Conservation (phyloP, 2,329 filamentous ascomycete species). For the Onygena corvina region DNA sequence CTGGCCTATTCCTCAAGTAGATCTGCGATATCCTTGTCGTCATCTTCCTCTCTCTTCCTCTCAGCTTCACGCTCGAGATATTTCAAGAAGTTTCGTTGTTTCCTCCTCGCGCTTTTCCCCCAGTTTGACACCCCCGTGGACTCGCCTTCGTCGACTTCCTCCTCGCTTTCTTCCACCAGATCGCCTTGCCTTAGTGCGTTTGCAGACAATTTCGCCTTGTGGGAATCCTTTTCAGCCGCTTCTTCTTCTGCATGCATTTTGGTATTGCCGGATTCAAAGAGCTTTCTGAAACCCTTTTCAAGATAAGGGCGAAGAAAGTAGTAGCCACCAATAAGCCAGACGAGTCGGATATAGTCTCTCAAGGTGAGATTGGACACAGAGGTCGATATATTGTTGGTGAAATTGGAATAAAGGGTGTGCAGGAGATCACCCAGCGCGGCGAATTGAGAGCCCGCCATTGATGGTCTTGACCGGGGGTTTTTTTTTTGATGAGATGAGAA, state of each 20-base stretch:
- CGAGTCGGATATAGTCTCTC: slow-evolving; percentile 50
- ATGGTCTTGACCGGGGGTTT: no score
- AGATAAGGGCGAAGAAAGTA: slow-evolving; percentile 61
- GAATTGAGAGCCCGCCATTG: neutral
- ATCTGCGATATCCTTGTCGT: slow-evolving; percentile 65
- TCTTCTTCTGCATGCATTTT: slow-evolving; percentile 47
- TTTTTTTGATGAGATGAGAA: no score
- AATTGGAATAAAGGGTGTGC: slow-evolving; percentile 20
- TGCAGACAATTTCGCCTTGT: slow-evolving; percentile 46
- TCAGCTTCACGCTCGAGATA: slow-evolving; percentile 53
- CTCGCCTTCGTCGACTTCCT: slow-evolving; percentile 28
- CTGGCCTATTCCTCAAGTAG: slow-evolving; percentile 48
- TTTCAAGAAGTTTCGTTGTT: slow-evolving; percentile 56
- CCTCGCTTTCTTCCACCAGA: slow-evolving; percentile 38
- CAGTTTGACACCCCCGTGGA: slow-evolving; percentile 44
- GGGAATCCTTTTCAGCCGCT: slow-evolving; percentile 31
- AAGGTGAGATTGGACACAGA: slow-evolving; percentile 35
- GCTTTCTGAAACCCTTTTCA: slow-evolving; percentile 52
- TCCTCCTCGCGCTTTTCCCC: slow-evolving; percentile 58
- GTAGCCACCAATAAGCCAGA: slow-evolving; percentile 62
- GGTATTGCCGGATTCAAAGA: slow-evolving; percentile 31
- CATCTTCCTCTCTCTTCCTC: slow-evolving; percentile 50
- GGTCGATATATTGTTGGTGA: slow-evolving; percentile 31
- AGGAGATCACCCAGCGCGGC: slow-evolving; percentile 19
- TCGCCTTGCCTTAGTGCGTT: slow-evolving; percentile 52